phyloP scores from a whole-genome alignment of 2,329 filamentous ascomycete genomes.

The Alternaria solani region DNA sequence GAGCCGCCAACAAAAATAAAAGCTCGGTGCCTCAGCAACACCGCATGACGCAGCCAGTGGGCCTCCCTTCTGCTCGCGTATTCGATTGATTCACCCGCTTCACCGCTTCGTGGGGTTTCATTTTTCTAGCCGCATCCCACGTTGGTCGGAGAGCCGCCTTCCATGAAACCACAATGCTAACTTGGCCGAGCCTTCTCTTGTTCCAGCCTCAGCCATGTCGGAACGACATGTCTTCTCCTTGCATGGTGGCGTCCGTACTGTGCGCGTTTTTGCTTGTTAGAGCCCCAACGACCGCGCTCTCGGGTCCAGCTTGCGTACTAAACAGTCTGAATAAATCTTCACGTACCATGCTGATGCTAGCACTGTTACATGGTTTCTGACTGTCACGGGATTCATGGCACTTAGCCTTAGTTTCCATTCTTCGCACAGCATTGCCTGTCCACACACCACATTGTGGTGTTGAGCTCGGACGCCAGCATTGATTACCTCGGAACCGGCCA shows the following conservation, averaged over 20 bases:
- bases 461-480: slow-evolving; percentile 15
- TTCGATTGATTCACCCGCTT: slow-evolving; percentile 31
- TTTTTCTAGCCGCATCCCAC: slow-evolving; percentile 40
- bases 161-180: slow-evolving; percentile 15
- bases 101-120: slow-evolving; percentile 43
- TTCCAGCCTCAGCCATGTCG: slow-evolving; percentile 12
- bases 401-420: background rate
- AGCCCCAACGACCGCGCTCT: slow-evolving; percentile 14
- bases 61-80: slow-evolving; percentile 10
- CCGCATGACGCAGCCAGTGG: slow-evolving; percentile 38
- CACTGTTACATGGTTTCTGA: background rate
- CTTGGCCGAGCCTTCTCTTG: slow-evolving; percentile 14
- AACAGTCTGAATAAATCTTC: background rate
- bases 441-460: slow-evolving; percentile 6
- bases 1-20: slow-evolving; percentile 23
- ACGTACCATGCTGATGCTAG: background rate
- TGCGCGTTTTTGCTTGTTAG: background rate
- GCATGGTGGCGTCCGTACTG: slow-evolving; percentile 16
- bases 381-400: slow-evolving; percentile 1
- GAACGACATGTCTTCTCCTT: slow-evolving; percentile 15
- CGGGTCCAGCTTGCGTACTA: slow-evolving; percentile 3
- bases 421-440: slow-evolving; percentile 9
- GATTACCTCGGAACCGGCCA: slow-evolving; percentile 9
- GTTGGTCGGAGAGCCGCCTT: slow-evolving; percentile 12
- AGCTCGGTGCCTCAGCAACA: slow-evolving; percentile 25